These are phyloP conservation scores for Euphorbia peplus DNA, from an alignment of 345 rosid species.

Conservation along the genomic window DNA sequence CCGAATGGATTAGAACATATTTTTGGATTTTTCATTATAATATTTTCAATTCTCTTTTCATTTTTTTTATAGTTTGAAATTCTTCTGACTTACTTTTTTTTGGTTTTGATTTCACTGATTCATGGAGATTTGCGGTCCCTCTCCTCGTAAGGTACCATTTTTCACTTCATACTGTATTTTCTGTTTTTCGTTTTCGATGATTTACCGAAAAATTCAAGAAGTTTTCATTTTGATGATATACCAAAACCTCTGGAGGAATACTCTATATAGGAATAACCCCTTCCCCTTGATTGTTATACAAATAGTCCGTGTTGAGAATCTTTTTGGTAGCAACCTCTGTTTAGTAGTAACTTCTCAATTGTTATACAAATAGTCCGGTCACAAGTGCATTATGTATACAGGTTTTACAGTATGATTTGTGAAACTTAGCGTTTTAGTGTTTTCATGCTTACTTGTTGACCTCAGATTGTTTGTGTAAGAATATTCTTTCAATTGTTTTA, in stretches of 20 bases:
- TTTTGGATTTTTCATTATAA: constrained; percentile 15
- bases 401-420: no score
- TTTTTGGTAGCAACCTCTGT: no score
- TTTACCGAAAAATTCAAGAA: background rate
- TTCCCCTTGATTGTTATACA: no score
- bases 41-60: background rate
- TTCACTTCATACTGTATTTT: background rate
- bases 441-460: background rate
- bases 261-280: no score
- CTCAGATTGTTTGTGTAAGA: no score
- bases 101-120: background rate
- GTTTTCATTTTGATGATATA: background rate
- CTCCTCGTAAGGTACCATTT: constrained; percentile 25
- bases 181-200: background rate
- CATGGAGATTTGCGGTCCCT: constrained; percentile 31
- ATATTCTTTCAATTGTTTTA: no score
- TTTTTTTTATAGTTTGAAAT: background rate
- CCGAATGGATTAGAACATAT: constrained; percentile 23
- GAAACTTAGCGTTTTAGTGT: no score
- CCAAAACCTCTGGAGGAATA: no score
- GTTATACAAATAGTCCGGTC: no score
- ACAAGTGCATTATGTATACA: no score
- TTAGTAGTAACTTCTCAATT: no score
- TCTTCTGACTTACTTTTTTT: background rate
- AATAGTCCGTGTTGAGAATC: no score